A percentile compares a stretch with the other conserved stretches of the same genome.
phyloP scores from a whole-genome alignment of 345 rosid species.

The Camelina hispida region DNA sequence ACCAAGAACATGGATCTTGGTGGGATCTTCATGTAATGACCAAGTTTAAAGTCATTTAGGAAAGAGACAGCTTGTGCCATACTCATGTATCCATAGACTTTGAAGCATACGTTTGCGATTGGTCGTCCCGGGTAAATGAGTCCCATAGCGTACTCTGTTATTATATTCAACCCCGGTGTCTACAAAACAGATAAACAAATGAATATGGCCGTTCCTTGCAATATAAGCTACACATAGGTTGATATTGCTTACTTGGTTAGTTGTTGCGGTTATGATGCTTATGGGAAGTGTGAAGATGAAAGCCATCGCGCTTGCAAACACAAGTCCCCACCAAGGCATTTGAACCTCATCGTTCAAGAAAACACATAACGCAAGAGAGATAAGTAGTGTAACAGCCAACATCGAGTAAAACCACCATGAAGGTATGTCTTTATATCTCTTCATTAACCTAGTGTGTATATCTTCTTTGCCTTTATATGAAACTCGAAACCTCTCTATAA shows the following conservation, averaged over 20 bases:
- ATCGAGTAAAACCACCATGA: constrained; percentile 78
- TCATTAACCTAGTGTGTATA: constrained; percentile 83
- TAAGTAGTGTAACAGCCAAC: constrained; percentile 53
- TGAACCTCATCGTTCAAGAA: constrained; percentile 77
- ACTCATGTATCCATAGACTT: constrained; percentile 85
- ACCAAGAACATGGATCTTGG: constrained; percentile 98
- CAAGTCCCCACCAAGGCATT: constrained; percentile 97
- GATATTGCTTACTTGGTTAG: constrained; percentile 69
- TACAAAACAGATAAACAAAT: constrained; percentile 29
- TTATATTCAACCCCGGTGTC: constrained; percentile 92
- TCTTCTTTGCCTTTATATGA: constrained; percentile 78
- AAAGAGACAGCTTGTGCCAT: constrained; percentile 93
- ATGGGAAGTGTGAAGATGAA: constrained; percentile 84
- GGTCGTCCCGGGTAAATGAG: constrained; percentile 85
- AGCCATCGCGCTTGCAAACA: constrained; percentile 75
- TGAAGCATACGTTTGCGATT: constrained; percentile 92
- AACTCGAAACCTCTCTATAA: constrained; percentile 58
- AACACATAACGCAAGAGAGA: constrained; percentile 67
- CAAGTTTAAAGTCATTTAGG: constrained; percentile 89
- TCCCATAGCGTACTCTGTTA: constrained; percentile 91
- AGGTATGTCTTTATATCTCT: constrained; percentile 81
- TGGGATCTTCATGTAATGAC: constrained; percentile 97
- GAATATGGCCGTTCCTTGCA: not conserved
- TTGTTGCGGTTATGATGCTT: constrained; percentile 87
- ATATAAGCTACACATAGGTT: not conserved